Evolutionary conservation across 1,139 yeast species (phyloP).

Genomic region (Arxiozyma bovina): DNA sequence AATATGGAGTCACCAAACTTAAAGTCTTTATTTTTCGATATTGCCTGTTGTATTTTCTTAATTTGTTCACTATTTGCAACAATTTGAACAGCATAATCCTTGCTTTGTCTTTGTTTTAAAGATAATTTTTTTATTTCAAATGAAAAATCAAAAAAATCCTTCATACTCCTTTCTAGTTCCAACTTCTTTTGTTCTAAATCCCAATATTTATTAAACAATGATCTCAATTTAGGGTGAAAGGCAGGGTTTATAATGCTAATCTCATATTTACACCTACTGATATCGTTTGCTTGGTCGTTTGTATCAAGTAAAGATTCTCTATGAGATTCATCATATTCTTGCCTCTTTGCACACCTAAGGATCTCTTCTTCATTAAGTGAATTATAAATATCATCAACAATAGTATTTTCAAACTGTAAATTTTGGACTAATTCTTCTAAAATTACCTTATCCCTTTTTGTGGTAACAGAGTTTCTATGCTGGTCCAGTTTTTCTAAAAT

Average conservation of each 20-base stretch:
- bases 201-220: conserved; percentile 20
- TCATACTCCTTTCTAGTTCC: conserved; percentile 17
- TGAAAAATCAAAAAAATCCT: conserved; percentile 11
- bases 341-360: conserved; percentile 4
- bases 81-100: conserved; percentile 24
- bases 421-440: conserved; percentile 8
- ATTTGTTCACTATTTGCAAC: conserved; percentile 17
- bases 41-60: conserved; percentile 11
- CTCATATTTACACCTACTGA: background rate
- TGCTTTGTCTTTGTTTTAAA: conserved; percentile 21
- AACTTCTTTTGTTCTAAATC: conserved; percentile 16
- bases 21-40: conserved; percentile 7
- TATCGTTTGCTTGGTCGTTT: background rate
- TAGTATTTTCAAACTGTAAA: conserved; percentile 15
- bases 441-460: conserved; percentile 5
- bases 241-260: conserved; percentile 17
- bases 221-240: conserved; percentile 14
- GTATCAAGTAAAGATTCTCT: background rate
- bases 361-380: conserved; percentile 22
- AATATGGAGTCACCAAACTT: conserved; percentile 10
- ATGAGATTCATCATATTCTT: background rate
- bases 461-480: background rate
- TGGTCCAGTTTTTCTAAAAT: conserved; percentile 11
- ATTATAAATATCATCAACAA: conserved; percentile 17
- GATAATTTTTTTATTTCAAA: conserved; percentile 20